These are phyloP conservation scores for Paralagenidium karlingii DNA, from an alignment of 352 stramenopile genomes.

Conservation along the genomic window DNA sequence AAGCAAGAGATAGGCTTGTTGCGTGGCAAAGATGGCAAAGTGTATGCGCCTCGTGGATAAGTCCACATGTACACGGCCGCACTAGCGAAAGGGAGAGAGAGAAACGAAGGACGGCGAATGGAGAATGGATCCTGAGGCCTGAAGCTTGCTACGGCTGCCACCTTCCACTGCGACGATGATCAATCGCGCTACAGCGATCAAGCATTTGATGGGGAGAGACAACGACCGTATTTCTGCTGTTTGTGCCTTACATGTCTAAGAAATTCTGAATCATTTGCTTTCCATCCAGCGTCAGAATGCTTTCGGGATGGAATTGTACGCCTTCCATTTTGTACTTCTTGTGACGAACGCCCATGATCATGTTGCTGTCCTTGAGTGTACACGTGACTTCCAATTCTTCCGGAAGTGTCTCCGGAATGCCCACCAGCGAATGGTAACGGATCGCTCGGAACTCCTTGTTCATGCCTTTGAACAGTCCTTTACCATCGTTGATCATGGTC, in stretches of 20 bases:
- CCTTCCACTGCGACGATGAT: too few relatives aligned
- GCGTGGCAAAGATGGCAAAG: conserved; percentile 69
- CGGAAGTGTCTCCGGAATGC: conserved; percentile 66
- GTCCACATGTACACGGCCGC: too few relatives aligned
- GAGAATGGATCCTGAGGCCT: too few relatives aligned
- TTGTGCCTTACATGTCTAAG: conserved; percentile 58
- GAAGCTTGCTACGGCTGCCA: too few relatives aligned
- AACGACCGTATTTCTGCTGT: background rate
- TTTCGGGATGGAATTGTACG: conserved; percentile 84
- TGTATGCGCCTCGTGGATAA: too few relatives aligned
- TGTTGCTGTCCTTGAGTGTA: conserved; percentile 67
- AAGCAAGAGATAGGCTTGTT: conserved; percentile 83
- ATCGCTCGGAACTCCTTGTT: conserved; percentile 67
- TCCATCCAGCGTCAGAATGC: conserved; percentile 73
- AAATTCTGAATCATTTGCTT: conserved; percentile 82
- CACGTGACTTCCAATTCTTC: conserved; percentile 67
- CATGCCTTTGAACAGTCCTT: conserved; percentile 78
- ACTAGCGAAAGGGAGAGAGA: too few relatives aligned
- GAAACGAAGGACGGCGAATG: too few relatives aligned
- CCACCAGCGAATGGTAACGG: conserved; percentile 81
- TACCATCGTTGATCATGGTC: conserved; percentile 72
- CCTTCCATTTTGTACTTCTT: conserved; percentile 78
- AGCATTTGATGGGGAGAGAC: too few relatives aligned
- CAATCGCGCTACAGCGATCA: too few relatives aligned
- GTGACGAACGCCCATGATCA: conserved; percentile 86